A percentile compares a stretch with the other conserved stretches of the same genome.
phyloP scores from a whole-genome alignment of 176 grass and related monocot genomes.

The Oryza officinalis region DNA sequence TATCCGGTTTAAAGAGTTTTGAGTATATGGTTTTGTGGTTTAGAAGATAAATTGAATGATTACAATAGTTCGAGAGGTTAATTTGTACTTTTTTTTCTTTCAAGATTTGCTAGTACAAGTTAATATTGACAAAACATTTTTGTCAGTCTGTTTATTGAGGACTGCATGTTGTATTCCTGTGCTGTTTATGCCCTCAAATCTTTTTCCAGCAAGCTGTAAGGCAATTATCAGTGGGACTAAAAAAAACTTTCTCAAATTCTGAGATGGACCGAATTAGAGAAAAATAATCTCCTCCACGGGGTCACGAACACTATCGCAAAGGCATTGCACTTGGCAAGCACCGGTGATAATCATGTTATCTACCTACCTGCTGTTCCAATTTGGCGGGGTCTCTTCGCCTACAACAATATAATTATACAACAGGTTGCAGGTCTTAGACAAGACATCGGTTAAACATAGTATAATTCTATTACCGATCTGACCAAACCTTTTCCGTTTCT shows the following conservation, averaged over 20 bases:
- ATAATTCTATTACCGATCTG: background rate
- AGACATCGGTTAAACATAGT: background rate
- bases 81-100: too few relatives aligned
- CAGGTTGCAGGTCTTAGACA: background rate
- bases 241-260: background rate
- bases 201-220: background rate
- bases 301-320: background rate
- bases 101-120: too few relatives aligned
- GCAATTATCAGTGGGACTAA: background rate
- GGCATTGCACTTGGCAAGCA: background rate
- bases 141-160: too few relatives aligned
- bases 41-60: too few relatives aligned
- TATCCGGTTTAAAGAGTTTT: too few relatives aligned
- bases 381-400: background rate
- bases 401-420: background rate
- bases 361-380: background rate
- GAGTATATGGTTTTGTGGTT: too few relatives aligned
- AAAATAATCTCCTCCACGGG: background rate
- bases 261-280: background rate
- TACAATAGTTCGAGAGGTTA: too few relatives aligned
- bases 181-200: background rate
- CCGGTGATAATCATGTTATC: background rate
- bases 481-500: slow-evolving; percentile 19
- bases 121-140: too few relatives aligned
- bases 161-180: too few relatives aligned